Base-by-base conservation (phyloP, 495 filamentous ascomycete species). In the Hyaloscypha hepaticicola region DNA sequence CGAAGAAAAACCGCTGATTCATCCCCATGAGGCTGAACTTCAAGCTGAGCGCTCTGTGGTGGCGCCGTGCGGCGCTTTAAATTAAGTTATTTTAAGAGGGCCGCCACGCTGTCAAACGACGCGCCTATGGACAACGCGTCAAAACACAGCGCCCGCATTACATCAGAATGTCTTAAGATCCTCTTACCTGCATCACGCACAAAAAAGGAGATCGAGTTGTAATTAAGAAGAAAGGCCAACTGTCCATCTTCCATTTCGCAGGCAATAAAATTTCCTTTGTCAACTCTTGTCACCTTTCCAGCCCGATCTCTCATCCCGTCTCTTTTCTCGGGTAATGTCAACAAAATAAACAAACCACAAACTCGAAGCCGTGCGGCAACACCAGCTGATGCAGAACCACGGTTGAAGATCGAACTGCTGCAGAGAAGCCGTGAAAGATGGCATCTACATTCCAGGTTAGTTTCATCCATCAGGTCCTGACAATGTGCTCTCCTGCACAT, bases 151-250 rank as follows among this genome's bases (percentile, higher is more conserved):
- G 51, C 53, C 21, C 53, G 53, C 11, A 16, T 16, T 7, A 1
- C 31, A 12, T 55, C 51, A 55, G 53, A 51, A 56, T 56, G 53
- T 56, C 53, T 56, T 56, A 29, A n/a, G 26, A 56, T n/a, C 31
- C 22, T 24, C 56, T 25, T 21, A 45, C 38, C 38, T 59, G 56
- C 56, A 45, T 59, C 29, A 59, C 56, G 56, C 56, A 59, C 31
- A 9, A 41, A 3, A 50, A 60, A 60, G 34, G 58, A 60, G 34
- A 25, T 21, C 41, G 26, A 53, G 11, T 53, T 53, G 50, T 12
- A 53, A 25, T 50, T 53, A 19, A 53, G 9, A 27, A 24, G 25
- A 53, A 25, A 24, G 1, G 12, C 21, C 50, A 53, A 53, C 50
- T 27, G 7, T 26, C 25, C 50, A 5, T 16, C 22, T 16, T 53